Evolutionary conservation across 2,329 filamentous ascomycete species (phyloP), one percentile per base, ranked within the genome.

Genomic region (Colletotrichum graminicola): DNA sequence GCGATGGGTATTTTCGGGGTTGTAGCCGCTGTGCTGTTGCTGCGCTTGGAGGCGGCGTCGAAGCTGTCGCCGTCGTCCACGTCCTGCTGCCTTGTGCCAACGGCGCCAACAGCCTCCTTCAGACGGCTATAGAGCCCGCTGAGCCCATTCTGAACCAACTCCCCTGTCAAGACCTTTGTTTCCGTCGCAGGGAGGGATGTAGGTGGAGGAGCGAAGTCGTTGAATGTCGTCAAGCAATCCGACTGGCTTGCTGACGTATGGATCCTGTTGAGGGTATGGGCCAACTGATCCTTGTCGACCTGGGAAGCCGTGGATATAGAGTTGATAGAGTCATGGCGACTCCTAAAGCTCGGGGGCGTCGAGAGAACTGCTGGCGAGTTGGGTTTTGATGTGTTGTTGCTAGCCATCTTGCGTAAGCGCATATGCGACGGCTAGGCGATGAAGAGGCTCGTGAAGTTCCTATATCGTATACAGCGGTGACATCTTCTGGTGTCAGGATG

Each of bases 51-150:
- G 1, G 76, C 74, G 51, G 76, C 76, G 70, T 89, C 80, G 72
- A 86, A 76, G 80, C 80, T 75, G 77, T 85, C 80, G 76, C 80
- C 74, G 76, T 87, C 80, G 76, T 86, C 78, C 76, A 81, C 76
- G 75, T 84, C 78, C 71, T 85, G 80, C 62, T 62, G 77, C 55
- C 71, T 81, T 43, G 81, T 82, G 73, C 89, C 91, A 54, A 87
- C 88, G 18, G 86, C 93, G 21, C 92, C 92, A n/a, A 97, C 93
- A 0, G 91, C 94, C 67, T 93, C 93, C 78, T 91, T 91, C 76
- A 98, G 87, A 47, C 94, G 91, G 81, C 89, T 96, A 80, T 98
- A 98, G 47, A 98, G 84, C 0, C 95, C 94, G 78, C 93, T 97
- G 57, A 98, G 85, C 5, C 95, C 94, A 80, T 95, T 93, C 73